A percentile compares a stretch with the other conserved stretches of the same genome.
These are phyloP conservation scores for Kazachstania sp. DNA, from an alignment of 1,139 yeast species.

Conservation along the genomic window DNA sequence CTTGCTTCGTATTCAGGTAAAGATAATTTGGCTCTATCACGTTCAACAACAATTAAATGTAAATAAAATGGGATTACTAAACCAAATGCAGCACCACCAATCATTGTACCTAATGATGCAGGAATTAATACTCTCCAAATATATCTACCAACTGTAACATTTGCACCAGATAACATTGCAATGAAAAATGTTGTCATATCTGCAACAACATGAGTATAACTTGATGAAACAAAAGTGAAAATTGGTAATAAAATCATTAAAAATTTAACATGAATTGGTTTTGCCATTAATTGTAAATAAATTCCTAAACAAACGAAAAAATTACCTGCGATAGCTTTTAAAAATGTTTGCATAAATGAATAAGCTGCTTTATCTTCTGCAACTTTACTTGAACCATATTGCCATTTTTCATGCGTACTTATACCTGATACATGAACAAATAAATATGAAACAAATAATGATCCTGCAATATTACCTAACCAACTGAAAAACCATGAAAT, in stretches of 20 bases:
- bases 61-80: conserved; percentile 57
- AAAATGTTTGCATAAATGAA: conserved; percentile 49
- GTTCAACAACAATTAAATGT: conserved; percentile 61
- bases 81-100: conserved; percentile 63
- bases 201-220: conserved; percentile 73
- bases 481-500: conserved; percentile 68
- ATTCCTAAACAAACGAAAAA: conserved; percentile 68
- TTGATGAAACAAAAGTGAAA: conserved; percentile 64
- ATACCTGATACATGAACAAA: conserved; percentile 49
- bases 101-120: conserved; percentile 57
- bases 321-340: conserved; percentile 67
- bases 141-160: conserved; percentile 50
- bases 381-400: conserved; percentile 41
- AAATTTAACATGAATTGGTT: conserved; percentile 71
- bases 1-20: conserved; percentile 60
- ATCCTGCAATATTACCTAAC: conserved; percentile 55
- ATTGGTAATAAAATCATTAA: conserved; percentile 58
- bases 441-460: conserved; percentile 55
- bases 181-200: conserved; percentile 63
- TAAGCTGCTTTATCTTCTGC: conserved; percentile 40
- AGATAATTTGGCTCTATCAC: conserved; percentile 49
- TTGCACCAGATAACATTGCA: conserved; percentile 60
- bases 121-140: conserved; percentile 68
- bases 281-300: conserved; percentile 66
- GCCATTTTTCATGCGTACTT: conserved; percentile 35